Conservation (phyloP, 176 grass and related monocot genomes). For the Zea luxurians region DNA sequence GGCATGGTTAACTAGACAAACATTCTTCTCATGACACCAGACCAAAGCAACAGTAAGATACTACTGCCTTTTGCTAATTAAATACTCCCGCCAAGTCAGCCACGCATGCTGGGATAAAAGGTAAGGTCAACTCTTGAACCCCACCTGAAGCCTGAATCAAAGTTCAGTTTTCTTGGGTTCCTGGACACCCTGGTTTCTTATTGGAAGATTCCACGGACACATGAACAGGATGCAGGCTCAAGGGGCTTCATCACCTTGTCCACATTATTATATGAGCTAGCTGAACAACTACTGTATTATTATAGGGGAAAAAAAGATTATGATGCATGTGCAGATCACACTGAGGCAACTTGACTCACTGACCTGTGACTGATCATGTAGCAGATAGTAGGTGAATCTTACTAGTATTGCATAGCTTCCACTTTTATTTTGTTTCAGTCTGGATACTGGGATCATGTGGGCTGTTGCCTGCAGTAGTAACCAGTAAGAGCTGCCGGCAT, state of each 20-base stretch:
- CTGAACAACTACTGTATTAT: constrained; percentile 12
- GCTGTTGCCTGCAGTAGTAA: not conserved
- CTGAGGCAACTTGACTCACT: not conserved
- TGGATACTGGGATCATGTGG: constrained; percentile 17
- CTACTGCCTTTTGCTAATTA: constrained; percentile 13
- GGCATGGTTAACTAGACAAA: constrained; percentile 5
- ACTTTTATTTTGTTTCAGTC: constrained; percentile 13
- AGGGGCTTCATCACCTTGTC: constrained; percentile 15
- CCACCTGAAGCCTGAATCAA: constrained; percentile 16
- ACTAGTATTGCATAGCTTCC: constrained; percentile 21
- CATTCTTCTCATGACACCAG: constrained; percentile 34
- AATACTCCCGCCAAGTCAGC: constrained; percentile 24
- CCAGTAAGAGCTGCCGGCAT: not conserved
- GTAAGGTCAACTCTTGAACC: constrained; percentile 34
- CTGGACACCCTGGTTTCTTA: constrained; percentile 32
- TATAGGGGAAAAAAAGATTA: not conserved
- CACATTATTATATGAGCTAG: constrained; percentile 35
- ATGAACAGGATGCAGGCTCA: constrained; percentile 47
- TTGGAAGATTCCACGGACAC: constrained; percentile 31
- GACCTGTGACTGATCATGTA: constrained; percentile 31
- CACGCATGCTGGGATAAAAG: constrained; percentile 38
- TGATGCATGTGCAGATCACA: constrained; percentile 32
- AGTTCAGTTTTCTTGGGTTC: constrained; percentile 21
- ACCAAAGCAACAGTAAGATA: constrained; percentile 22
- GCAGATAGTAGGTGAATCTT: constrained; percentile 37